Base-by-base conservation (phyloP, 2,329 filamentous ascomycete genomes). In the Fusarium gaditjirri region DNA sequence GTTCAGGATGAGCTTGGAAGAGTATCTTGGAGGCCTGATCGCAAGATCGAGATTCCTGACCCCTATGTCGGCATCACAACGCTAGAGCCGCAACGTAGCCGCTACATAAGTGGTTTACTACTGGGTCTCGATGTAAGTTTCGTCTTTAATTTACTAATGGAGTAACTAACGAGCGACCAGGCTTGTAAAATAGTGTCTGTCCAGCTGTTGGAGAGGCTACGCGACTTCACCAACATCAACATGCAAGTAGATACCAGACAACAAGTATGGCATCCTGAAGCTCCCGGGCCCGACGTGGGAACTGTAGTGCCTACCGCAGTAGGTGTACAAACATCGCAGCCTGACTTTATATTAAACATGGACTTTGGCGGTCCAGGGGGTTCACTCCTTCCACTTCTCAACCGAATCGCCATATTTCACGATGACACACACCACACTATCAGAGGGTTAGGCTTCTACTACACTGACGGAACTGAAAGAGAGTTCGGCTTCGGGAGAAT, bases 91-190 rank as follows among this genome's bases (percentile, higher is more conserved):
- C 16, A 17, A 27, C 19, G 5, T 12, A 38, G 44, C 2, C n/a
- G 8, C 3, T n/a, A 19, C 4, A 8, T 72, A 2, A 25, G 5
- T 6, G 70, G 70, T 2, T 6, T 56, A 2, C 6, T 55, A 4
- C 4, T 72, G 21, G 46, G 65, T 4, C 31, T 72, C 5, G 70
- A 72, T 53, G 70, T 72, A 43, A 19, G 70, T 55, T 29, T 7
- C 1, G 9, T 4, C 10, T 2, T 1, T 4, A 12, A 0, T 12
- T 12, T 13, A 10, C 6, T 3, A 6, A 10, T 19, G 4, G 4
- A 14, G 10, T 12, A 17, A 8, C 12, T 52, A 29, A 12, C 44
- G 17, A 8, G 4, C 19, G 3, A 0, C 10, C 3, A 72, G 69
- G 31, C 27, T 6, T 70, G 46, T 16, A 73, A 63, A 25, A 19